A percentile compares a stretch with the other conserved stretches of the same genome.
Conservation (phyloP, 257 asterid genomes). For the Misopates orontium region DNA sequence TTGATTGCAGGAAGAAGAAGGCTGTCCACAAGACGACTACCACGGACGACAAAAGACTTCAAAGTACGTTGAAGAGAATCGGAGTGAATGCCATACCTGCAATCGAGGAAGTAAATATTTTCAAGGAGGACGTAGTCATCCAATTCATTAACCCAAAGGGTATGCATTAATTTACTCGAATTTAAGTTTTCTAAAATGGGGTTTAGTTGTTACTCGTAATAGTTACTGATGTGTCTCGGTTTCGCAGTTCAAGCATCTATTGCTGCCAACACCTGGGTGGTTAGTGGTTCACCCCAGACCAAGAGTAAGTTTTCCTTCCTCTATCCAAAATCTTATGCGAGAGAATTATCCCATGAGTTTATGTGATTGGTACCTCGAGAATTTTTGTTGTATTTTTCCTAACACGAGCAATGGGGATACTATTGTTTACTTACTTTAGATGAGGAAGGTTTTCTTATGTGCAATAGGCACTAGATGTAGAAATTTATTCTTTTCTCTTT, state of each 20-base stretch:
- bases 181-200: neutral
- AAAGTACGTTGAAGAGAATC: conserved; percentile 71
- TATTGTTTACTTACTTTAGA: neutral
- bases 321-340: no score
- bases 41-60: conserved; percentile 72
- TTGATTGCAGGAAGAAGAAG: conserved; percentile 63
- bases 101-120: conserved; percentile 72
- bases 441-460: no score
- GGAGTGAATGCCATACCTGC: conserved; percentile 74
- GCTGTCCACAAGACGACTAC: conserved; percentile 78
- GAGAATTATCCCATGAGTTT: conserved; percentile 2
- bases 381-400: neutral
- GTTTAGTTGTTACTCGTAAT: neutral
- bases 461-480: no score
- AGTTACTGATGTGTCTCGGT: no score
- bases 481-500: no score
- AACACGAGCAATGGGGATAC: neutral
- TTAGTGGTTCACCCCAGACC: conserved; percentile 74
- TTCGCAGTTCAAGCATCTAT: conserved; percentile 69
- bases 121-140: conserved; percentile 72
- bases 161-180: conserved; percentile 7
- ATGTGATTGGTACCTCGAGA: neutral
- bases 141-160: conserved; percentile 72
- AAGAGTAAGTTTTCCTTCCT: conserved; percentile 50
- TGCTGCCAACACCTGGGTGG: conserved; percentile 80